Conservation (phyloP, 106 monocot species). For the Apostasia shenzhenica region DNA sequence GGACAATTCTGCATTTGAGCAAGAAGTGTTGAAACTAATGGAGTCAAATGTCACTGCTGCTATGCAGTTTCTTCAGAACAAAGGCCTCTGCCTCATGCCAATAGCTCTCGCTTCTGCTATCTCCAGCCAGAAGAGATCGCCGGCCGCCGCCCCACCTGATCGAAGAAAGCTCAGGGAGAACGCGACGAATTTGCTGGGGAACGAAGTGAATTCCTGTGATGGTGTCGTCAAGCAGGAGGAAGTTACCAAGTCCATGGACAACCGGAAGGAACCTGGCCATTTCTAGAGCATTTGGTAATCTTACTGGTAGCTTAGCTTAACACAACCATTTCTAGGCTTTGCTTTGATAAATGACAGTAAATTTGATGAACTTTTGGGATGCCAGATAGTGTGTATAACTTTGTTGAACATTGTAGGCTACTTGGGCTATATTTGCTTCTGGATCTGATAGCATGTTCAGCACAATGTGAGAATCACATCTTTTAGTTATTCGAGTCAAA, state of each 20-base stretch:
- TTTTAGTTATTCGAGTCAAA: no score
- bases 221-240: neutral
- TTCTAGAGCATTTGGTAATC: no score
- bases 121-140: conserved; percentile 49
- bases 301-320: no score
- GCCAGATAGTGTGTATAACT: no score
- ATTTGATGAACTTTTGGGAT: no score
- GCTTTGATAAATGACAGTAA: no score
- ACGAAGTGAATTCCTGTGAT: neutral
- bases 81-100: conserved; percentile 96
- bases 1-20: conserved; percentile 47
- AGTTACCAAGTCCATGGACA: neutral
- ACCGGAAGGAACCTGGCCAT: neutral
- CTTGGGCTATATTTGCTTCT: no score
- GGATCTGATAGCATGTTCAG: no score
- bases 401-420: no score
- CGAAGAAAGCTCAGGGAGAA: conserved; percentile 14
- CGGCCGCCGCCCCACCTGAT: conserved; percentile 21
- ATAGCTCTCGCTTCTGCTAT: conserved; percentile 78
- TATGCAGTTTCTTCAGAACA: conserved; percentile 75
- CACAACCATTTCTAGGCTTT: no score
- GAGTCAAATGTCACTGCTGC: conserved; percentile 65
- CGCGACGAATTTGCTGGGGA: neutral
- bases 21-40: conserved; percentile 73
- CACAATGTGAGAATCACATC: no score